Percentiles rank a stretch among this genome's conserved stretches.
Conservation (phyloP, 371 early-diverging fungal species). For the Syncephalastrum monosporum region DNA sequence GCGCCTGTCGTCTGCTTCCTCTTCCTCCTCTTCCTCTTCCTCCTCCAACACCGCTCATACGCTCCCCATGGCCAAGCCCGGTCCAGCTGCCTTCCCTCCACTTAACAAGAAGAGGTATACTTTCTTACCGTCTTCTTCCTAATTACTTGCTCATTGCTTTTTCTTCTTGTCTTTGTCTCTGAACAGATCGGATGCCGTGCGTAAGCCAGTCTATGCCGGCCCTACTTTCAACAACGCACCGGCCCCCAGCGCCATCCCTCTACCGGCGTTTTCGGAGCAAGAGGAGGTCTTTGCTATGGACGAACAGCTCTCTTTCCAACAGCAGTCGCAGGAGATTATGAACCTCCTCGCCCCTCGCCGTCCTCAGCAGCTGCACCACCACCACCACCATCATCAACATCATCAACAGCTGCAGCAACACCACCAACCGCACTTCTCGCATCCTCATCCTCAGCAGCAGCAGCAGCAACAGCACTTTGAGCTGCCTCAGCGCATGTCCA, state of each 20-base stretch:
- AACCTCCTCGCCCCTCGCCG: slow-evolving; percentile 22
- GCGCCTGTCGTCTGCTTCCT: neutral
- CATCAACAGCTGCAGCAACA: slow-evolving; percentile 3
- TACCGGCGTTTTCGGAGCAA: slow-evolving; percentile 62
- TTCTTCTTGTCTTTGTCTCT: no score
- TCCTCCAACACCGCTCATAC: slow-evolving; percentile 5
- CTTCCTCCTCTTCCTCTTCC: neutral
- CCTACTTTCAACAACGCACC: slow-evolving; percentile 83
- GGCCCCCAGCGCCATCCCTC: slow-evolving; percentile 69
- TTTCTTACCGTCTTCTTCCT: no score
- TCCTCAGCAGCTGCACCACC: slow-evolving; percentile 6
- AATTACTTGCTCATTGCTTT: no score
- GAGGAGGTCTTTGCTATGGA: slow-evolving; percentile 23
- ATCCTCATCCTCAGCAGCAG: slow-evolving; percentile 18
- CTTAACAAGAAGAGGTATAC: slow-evolving; percentile 2
- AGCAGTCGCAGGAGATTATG: slow-evolving; percentile 33
- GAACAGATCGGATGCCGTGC: neutral
- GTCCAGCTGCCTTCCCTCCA: neutral
- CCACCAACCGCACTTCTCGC: slow-evolving; percentile 2
- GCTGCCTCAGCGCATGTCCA: slow-evolving; percentile 17
- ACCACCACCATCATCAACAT: slow-evolving; percentile 2
- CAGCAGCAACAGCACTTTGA: slow-evolving; percentile 1
- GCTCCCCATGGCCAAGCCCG: no score
- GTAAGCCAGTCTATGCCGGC: slow-evolving; percentile 65
- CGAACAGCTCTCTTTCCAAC: slow-evolving; percentile 19